Conservation (phyloP, 257 asterid species). For the Fraxinus pennsylvanica region DNA sequence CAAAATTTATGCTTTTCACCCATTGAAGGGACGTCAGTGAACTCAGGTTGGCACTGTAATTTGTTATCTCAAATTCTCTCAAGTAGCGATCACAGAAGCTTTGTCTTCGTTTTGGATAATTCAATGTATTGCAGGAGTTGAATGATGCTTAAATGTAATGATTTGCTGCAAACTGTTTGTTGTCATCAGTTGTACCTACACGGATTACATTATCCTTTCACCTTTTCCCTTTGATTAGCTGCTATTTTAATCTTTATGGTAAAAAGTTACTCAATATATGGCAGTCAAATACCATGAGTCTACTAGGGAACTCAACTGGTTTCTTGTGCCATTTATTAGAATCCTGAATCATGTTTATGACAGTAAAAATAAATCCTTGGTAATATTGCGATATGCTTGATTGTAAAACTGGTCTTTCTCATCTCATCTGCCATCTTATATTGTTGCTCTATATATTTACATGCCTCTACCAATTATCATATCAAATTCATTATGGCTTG, state of each 20-base stretch:
- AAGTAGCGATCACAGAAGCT: not conserved
- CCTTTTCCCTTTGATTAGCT: not conserved
- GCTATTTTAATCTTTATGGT: not conserved
- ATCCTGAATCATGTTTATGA: not conserved
- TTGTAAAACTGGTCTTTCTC: slow-evolving; percentile 4
- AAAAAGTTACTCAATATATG: not conserved
- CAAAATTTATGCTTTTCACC: slow-evolving; percentile 37
- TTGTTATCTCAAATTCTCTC: slow-evolving; percentile 24
- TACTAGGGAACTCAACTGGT: not conserved
- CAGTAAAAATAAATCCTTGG: not conserved
- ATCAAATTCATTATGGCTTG: slow-evolving; percentile 17
- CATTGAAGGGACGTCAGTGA: slow-evolving; percentile 29
- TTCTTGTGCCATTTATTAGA: not conserved
- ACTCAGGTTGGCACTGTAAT: slow-evolving; percentile 45
- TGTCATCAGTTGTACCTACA: slow-evolving; percentile 13
- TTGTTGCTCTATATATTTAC: not conserved
- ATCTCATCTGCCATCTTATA: slow-evolving; percentile 23
- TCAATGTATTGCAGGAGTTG: slow-evolving; percentile 17
- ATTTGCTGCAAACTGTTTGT: slow-evolving; percentile 17
- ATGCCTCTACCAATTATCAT: slow-evolving; percentile 14
- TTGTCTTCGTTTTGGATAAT: slow-evolving; percentile 21
- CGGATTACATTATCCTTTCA: slow-evolving; percentile 11
- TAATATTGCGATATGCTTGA: not conserved
- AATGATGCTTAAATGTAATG: slow-evolving; percentile 17
- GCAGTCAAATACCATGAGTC: slow-evolving; percentile 12